Evolutionary conservation across 2,329 filamentous ascomycete genomes (phyloP).

Genomic region (Verticillium nubilum): DNA sequence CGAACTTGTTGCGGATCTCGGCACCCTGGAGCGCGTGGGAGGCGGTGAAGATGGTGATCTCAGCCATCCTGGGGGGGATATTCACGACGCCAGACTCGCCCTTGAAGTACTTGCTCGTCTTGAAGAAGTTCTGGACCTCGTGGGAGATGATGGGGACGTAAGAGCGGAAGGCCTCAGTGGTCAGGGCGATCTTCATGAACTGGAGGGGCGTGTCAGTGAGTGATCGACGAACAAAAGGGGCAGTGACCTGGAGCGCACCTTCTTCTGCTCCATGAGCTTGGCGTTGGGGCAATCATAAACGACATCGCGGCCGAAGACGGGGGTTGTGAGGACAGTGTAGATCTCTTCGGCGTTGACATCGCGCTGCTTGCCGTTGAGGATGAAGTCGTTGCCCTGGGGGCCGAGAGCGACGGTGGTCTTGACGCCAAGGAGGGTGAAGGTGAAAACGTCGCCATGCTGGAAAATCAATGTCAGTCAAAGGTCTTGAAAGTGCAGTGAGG

Average conservation of each 20-base stretch:
- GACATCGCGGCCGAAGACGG: constrained; percentile 76
- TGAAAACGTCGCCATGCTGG: constrained; percentile 84
- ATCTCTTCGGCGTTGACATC: constrained; percentile 90
- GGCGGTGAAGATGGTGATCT: constrained; percentile 87
- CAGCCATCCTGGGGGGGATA: constrained; percentile 70
- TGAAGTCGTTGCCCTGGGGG: constrained; percentile 81
- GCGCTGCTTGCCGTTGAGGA: constrained; percentile 84
- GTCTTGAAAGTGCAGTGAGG: background rate
- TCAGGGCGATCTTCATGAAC: constrained; percentile 80
- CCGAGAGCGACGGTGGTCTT: constrained; percentile 85
- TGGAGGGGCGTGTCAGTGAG: constrained; percentile 20
- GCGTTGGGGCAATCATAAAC: constrained; percentile 88
- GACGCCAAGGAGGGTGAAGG: constrained; percentile 81
- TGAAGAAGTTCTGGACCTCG: constrained; percentile 70
- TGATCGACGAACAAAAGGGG: background rate
- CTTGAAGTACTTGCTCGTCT: constrained; percentile 62
- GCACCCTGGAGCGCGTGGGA: constrained; percentile 80
- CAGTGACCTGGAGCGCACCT: constrained; percentile 47
- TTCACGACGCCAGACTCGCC: constrained; percentile 63
- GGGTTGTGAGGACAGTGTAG: constrained; percentile 69
- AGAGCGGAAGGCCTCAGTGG: constrained; percentile 64
- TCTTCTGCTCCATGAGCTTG: constrained; percentile 95
- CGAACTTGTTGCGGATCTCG: constrained; percentile 75
- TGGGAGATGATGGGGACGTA: constrained; percentile 75
- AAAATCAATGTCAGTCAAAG: background rate